Percentiles rank a stretch among this genome's conserved stretches.
phyloP scores from a whole-genome alignment of 2,329 filamentous ascomycete species.

The Penicillium sp. region DNA sequence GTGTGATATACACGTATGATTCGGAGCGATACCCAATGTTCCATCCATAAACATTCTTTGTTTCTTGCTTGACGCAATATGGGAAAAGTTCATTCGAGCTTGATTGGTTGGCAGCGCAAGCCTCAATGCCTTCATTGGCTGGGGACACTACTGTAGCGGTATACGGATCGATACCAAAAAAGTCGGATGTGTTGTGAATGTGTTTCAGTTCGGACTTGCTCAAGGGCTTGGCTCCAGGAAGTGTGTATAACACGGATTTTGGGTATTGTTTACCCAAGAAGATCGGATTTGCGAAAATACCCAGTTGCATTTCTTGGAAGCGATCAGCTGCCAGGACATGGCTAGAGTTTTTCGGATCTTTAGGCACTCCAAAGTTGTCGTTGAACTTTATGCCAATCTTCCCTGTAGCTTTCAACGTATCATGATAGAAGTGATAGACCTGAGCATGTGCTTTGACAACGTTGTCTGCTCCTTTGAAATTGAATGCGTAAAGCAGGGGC shows the following conservation, averaged over 20 bases:
- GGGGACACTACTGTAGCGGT: constrained; percentile 56
- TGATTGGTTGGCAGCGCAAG: constrained; percentile 49
- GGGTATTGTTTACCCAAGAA: constrained; percentile 50
- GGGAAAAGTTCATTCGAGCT: constrained; percentile 49
- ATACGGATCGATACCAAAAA: constrained; percentile 60
- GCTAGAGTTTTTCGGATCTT: constrained; percentile 32
- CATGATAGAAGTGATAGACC: constrained; percentile 44
- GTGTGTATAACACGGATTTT: constrained; percentile 44
- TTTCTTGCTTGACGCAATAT: constrained; percentile 54
- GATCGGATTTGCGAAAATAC: constrained; percentile 47
- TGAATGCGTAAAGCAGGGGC: constrained; percentile 38
- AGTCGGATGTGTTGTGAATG: constrained; percentile 55
- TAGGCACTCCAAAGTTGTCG: constrained; percentile 54
- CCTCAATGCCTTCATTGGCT: constrained; percentile 47
- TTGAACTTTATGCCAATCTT: constrained; percentile 46
- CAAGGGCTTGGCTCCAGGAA: constrained; percentile 47
- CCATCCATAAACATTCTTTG: constrained; percentile 54
- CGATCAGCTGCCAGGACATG: constrained; percentile 32
- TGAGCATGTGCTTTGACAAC: constrained; percentile 46
- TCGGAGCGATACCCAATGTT: constrained; percentile 58
- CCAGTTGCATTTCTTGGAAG: constrained; percentile 39
- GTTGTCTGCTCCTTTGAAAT: constrained; percentile 53
- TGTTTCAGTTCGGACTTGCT: constrained; percentile 51
- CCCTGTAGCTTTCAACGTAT: constrained; percentile 46
- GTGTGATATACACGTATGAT: constrained; percentile 60